Evolutionary conservation across 371 early-diverging fungal species (phyloP).

Genomic region (Batkoa obscura): DNA sequence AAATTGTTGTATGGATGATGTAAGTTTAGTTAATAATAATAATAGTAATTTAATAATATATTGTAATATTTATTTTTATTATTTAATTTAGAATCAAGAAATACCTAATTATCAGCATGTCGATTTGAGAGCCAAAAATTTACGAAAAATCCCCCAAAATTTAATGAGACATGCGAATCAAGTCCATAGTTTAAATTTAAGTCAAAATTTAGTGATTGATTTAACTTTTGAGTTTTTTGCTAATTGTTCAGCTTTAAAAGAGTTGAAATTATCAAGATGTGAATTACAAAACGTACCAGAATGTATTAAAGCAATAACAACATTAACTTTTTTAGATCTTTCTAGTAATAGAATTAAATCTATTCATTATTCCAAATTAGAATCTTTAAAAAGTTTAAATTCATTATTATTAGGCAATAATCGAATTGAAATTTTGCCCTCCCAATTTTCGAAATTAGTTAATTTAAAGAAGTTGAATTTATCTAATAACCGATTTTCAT

Average conservation of each 20-base stretch:
- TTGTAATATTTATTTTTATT: not conserved
- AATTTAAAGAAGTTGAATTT: slow-evolving; percentile 42
- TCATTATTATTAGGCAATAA: slow-evolving; percentile 53
- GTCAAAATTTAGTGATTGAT: slow-evolving; percentile 46
- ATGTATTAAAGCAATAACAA: slow-evolving; percentile 28
- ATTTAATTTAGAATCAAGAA: slow-evolving; percentile 10
- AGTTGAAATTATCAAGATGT: slow-evolving; percentile 47
- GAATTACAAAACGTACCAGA: slow-evolving; percentile 35
- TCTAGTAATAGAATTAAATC: slow-evolving; percentile 51
- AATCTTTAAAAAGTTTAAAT: slow-evolving; percentile 26
- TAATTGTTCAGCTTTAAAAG: slow-evolving; percentile 34
- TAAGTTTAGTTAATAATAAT: not conserved
- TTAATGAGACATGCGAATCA: not conserved
- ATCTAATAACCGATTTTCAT: slow-evolving; percentile 56
- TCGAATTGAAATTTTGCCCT: slow-evolving; percentile 36
- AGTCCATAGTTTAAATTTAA: slow-evolving; percentile 42
- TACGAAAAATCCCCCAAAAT: slow-evolving; percentile 37
- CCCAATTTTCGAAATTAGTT: slow-evolving; percentile 25
- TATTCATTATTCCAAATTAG: slow-evolving; percentile 31
- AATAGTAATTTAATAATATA: no score
- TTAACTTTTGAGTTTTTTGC: slow-evolving; percentile 55
- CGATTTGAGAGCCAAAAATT: slow-evolving; percentile 35
- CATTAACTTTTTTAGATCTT: slow-evolving; percentile 45
- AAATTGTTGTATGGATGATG: not conserved
- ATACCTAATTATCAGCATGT: slow-evolving; percentile 17